A percentile compares a stretch with the other conserved stretches of the same genome.
Conservation (phyloP, 768 basidiomycete genomes). For the Auriscalpium orientale region DNA sequence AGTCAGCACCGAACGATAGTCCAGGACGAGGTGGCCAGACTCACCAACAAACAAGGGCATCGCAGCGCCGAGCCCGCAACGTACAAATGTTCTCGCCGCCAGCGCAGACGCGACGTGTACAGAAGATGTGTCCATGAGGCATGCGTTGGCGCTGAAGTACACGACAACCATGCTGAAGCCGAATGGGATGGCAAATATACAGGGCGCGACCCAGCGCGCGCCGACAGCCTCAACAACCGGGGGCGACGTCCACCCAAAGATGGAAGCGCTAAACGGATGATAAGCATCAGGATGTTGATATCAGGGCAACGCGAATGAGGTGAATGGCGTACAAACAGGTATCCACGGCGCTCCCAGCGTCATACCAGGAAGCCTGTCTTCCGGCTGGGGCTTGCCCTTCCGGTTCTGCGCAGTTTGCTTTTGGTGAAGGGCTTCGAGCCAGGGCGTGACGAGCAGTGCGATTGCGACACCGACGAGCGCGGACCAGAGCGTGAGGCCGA, state of each 20-base stretch:
- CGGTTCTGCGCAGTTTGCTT: slow-evolving; percentile 23
- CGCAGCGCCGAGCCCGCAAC: too few relatives aligned
- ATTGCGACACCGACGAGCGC: slow-evolving; percentile 32
- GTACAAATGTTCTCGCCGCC: slow-evolving; percentile 31
- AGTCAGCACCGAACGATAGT: neutral
- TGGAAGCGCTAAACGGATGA: slow-evolving; percentile 26
- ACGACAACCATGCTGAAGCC: slow-evolving; percentile 31
- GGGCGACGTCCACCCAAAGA: slow-evolving; percentile 35
- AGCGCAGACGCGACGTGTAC: slow-evolving; percentile 48
- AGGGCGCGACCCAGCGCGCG: slow-evolving; percentile 30
- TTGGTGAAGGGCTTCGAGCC: slow-evolving; percentile 27
- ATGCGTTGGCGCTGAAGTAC: slow-evolving; percentile 33
- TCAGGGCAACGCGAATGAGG: neutral
- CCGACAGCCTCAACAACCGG: slow-evolving; percentile 26
- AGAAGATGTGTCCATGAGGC: slow-evolving; percentile 54
- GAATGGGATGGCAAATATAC: slow-evolving; percentile 29
- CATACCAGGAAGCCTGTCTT: slow-evolving; percentile 32
- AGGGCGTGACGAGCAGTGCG: slow-evolving; percentile 25
- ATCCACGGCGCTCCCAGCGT: slow-evolving; percentile 31
- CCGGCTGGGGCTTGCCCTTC: slow-evolving; percentile 32
- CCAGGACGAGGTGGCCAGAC: neutral
- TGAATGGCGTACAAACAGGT: slow-evolving; percentile 15
- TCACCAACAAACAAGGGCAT: slow-evolving; percentile 26
- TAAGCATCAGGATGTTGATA: too few relatives aligned
- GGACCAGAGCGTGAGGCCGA: slow-evolving; percentile 32